Conservation (phyloP, 2,329 filamentous ascomycete species). For the Nannizziopsis arthrosporioides region DNA sequence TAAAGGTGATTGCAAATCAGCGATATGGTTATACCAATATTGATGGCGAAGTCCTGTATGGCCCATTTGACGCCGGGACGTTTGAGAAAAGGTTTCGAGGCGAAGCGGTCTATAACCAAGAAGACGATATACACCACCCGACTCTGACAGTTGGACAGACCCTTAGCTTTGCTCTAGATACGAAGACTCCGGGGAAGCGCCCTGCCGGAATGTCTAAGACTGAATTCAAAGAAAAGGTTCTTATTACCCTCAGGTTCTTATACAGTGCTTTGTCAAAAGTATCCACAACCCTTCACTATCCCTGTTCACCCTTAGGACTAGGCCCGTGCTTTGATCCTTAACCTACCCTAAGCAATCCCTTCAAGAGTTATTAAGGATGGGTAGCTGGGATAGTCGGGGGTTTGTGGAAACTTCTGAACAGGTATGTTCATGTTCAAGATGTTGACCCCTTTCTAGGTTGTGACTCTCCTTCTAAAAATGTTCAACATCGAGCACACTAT, state of each 20-base stretch:
- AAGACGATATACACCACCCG: constrained; percentile 75
- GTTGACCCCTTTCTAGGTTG: constrained; percentile 37
- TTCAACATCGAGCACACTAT: constrained; percentile 87
- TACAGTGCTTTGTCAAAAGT: no score
- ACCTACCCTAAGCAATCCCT: no score
- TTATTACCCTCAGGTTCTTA: background rate
- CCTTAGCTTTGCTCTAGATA: constrained; percentile 70
- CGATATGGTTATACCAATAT: constrained; percentile 60
- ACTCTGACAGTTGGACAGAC: constrained; percentile 83
- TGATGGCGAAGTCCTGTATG: constrained; percentile 63
- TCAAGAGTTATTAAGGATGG: no score
- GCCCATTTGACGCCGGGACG: constrained; percentile 57
- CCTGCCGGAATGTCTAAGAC: constrained; percentile 59
- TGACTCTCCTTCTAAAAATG: constrained; percentile 69
- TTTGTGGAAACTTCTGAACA: no score
- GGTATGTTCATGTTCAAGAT: background rate
- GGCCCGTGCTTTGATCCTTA: no score
- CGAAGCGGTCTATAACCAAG: constrained; percentile 75
- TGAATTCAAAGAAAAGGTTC: constrained; percentile 58
- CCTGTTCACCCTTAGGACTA: no score
- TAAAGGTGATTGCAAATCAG: constrained; percentile 76
- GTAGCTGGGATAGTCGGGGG: no score
- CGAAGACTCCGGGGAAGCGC: constrained; percentile 71
- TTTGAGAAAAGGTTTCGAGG: constrained; percentile 63
- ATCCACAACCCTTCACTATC: no score